Evolutionary conservation across 2,329 filamentous ascomycete species (phyloP).

Genomic region (Endothia cerciana): DNA sequence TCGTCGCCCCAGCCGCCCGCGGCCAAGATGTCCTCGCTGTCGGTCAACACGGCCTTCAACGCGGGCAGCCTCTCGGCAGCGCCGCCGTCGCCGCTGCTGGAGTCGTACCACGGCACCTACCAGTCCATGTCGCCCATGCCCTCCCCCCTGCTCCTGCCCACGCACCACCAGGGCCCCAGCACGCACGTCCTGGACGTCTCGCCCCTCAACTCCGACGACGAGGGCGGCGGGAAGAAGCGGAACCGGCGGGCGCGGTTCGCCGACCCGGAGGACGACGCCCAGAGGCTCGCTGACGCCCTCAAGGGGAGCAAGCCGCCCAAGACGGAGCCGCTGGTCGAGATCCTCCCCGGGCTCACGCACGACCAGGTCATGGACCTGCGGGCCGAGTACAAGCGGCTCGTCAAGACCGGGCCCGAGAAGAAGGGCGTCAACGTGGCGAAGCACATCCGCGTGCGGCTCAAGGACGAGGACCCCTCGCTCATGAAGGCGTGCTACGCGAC

Average conservation of each 20-base stretch:
- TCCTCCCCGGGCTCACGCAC: slow-evolving; percentile 81
- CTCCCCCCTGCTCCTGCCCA: slow-evolving; percentile 69
- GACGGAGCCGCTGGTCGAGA: slow-evolving; percentile 73
- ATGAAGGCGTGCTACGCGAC: slow-evolving; percentile 92
- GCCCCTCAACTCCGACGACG: slow-evolving; percentile 55
- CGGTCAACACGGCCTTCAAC: slow-evolving; percentile 52
- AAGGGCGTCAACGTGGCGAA: slow-evolving; percentile 85
- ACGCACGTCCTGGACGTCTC: slow-evolving; percentile 54
- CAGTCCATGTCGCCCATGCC: slow-evolving; percentile 96
- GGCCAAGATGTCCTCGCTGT: slow-evolving; percentile 56
- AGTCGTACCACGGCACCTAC: slow-evolving; percentile 92
- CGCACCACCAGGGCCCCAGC: slow-evolving; percentile 53
- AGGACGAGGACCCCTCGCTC: slow-evolving; percentile 73
- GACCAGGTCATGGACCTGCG: slow-evolving; percentile 87
- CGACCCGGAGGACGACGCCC: slow-evolving; percentile 79
- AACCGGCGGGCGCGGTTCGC: slow-evolving; percentile 76
- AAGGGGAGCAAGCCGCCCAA: slow-evolving; percentile 68
- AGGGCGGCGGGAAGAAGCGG: slow-evolving; percentile 50
- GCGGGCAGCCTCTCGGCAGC: slow-evolving; percentile 51
- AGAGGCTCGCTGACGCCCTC: slow-evolving; percentile 75
- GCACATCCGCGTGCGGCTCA: slow-evolving; percentile 77
- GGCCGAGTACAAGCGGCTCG: slow-evolving; percentile 86
- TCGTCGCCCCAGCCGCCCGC: slow-evolving; percentile 54
- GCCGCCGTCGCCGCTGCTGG: slow-evolving; percentile 82
- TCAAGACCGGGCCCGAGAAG: slow-evolving; percentile 74